A percentile compares a stretch with the other conserved stretches of the same genome.
Evolutionary conservation across 2,329 filamentous ascomycete genomes (phyloP).

Genomic region (Ilyonectria sp.): DNA sequence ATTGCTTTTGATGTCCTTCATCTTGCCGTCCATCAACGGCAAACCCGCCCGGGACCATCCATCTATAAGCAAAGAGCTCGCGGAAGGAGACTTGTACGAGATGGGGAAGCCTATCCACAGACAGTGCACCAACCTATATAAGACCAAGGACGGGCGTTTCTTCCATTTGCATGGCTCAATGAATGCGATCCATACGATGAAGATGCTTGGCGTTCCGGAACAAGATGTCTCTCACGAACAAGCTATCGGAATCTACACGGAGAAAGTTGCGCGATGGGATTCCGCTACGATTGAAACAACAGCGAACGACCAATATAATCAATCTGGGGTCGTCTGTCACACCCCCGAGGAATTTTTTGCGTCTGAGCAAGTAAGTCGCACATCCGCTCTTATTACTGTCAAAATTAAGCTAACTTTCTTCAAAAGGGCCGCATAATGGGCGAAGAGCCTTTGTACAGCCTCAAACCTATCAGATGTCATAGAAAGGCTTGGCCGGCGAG

Average conservation of each 20-base stretch:
- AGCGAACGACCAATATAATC: constrained; percentile 51
- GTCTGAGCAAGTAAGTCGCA: constrained; percentile 43
- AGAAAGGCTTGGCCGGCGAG: no score
- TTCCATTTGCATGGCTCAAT: constrained; percentile 53
- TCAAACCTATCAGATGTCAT: no score
- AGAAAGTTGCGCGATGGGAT: constrained; percentile 43
- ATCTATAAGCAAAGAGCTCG: no score
- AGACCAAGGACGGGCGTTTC: constrained; percentile 51
- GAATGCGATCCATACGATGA: constrained; percentile 47
- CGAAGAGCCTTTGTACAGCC: no score
- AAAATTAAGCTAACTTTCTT: no score
- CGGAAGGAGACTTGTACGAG: no score
- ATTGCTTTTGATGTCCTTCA: no score
- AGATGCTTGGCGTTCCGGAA: constrained; percentile 49
- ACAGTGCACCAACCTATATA: constrained; percentile 51
- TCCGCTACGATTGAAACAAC: constrained; percentile 48
- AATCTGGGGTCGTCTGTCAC: constrained; percentile 50
- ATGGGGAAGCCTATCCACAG: constrained; percentile 50
- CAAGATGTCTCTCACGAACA: constrained; percentile 45
- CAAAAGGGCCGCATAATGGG: no score
- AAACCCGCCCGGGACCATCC: no score
- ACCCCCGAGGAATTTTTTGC: constrained; percentile 50
- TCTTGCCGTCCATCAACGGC: no score
- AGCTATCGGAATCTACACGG: constrained; percentile 41
- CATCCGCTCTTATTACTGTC: no score